Evolutionary conservation across 768 basidiomycete genomes (phyloP), one percentile per base, ranked within the genome.

Genomic region (Pulveroboletus frians): DNA sequence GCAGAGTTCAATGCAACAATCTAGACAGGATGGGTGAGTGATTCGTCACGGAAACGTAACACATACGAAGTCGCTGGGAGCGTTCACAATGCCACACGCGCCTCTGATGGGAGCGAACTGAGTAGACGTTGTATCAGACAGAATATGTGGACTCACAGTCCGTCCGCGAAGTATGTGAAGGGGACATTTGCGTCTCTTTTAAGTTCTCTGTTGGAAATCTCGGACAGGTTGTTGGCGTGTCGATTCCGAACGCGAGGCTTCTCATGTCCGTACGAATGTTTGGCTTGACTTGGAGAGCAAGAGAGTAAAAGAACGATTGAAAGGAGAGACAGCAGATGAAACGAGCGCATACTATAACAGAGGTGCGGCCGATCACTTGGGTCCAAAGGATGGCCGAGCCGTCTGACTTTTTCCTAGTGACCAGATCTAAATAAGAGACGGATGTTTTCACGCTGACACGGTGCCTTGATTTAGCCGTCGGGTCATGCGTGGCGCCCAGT

Each of bases 1-100:
- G 58, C 60, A 31, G 65, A 57, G 44, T 73, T 73, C 38, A 77
- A 49, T 11, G 76, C 76, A 17, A 77, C 74, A 36, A 78, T 71
- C 75, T 76, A 53, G 43, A 30, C 17, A 21, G 26, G 18, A 15
- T 39, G 3, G 4, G n/a, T 50, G 38, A 53, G 39, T 34, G 23
- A 43, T 21, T 21, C 7, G 32, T 31, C 6, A 23, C 17, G 27
- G 10, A 32, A 0, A 17, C 2, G 15, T 15, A 20, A 21, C 13
- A 31, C 31, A 29, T 36, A 69, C 65, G 27, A 56, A 67, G 47
- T 69, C 65, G 23, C 26, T 43, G 36, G 65, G 56, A 38, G 45
- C n/a, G 18, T 58, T 65, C 11, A 30, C 43, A 35, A 5, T 9
- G 18, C 65, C 65, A 50, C 76, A 77, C 5, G 76, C 75, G 41